Evolutionary conservation across 75 land plant species (phyloP).

Genomic region (Pinus taeda): DNA sequence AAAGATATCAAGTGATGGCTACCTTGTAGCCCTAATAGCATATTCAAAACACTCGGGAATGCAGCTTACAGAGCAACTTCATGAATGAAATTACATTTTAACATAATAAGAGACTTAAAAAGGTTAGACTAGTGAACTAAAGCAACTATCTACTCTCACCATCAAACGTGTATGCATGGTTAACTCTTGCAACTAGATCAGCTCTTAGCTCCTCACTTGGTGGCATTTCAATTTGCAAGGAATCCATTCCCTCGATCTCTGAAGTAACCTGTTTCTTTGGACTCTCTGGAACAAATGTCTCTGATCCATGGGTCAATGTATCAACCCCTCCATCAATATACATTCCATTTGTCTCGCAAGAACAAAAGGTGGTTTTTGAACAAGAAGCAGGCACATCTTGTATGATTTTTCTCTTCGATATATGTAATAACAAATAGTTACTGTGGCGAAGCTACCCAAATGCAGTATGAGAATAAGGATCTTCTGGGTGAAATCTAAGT

Average conservation of each 20-base stretch:
- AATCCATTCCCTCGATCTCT: conserved; percentile 4
- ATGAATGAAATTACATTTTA: neutral
- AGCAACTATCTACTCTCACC: conserved; percentile 42
- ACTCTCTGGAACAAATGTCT: conserved; percentile 4
- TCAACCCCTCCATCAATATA: conserved; percentile 9
- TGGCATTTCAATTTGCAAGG: conserved; percentile 6
- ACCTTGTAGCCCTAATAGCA: neutral
- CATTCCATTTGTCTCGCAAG: neutral
- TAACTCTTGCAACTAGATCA: conserved; percentile 73
- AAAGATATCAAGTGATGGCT: neutral
- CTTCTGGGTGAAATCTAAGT: conserved; percentile 91
- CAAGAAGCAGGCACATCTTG: conserved; percentile 4
- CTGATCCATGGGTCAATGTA: neutral
- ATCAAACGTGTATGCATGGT: conserved; percentile 73
- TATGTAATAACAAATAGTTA: conserved; percentile 57
- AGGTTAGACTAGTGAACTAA: neutral
- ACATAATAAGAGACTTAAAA: neutral
- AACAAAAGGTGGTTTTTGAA: neutral
- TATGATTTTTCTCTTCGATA: conserved; percentile 34
- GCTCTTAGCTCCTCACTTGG: conserved; percentile 34
- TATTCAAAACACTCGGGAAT: neutral
- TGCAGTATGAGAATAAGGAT: conserved; percentile 89
- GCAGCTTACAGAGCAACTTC: neutral
- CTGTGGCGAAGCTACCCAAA: conserved; percentile 73
- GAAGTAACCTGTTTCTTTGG: neutral